Conservation (phyloP, 148 eudicot species). For the Dianthus caryophyllus region DNA sequence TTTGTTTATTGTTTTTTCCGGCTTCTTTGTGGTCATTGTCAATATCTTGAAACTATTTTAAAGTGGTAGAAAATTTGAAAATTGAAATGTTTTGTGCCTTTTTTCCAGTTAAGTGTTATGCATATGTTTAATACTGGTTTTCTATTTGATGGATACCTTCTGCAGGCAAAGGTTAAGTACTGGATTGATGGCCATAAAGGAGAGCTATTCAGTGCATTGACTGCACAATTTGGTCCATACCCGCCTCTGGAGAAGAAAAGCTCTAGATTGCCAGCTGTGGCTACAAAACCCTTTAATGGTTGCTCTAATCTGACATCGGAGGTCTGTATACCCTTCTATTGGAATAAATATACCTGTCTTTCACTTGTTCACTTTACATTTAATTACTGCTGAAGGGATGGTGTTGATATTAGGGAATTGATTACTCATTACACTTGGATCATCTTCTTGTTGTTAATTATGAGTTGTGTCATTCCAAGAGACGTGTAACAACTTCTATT, state of each 20-base stretch:
- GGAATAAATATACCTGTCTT: not conserved
- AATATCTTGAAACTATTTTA: not conserved
- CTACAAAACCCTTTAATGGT: conserved; percentile 54
- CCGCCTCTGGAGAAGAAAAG: conserved; percentile 43
- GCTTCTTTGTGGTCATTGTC: not conserved
- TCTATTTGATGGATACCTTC: conserved; percentile 4
- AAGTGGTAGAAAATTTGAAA: not conserved
- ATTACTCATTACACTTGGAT: not conserved
- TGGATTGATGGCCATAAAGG: conserved; percentile 62
- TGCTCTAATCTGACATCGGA: conserved; percentile 49
- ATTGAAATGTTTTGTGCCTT: too few relatives aligned
- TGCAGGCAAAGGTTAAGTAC: conserved; percentile 61
- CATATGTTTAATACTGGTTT: not conserved
- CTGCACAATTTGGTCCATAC: conserved; percentile 63
- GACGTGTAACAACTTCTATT: not conserved
- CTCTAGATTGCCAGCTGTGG: conserved; percentile 33
- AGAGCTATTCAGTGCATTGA: conserved; percentile 41
- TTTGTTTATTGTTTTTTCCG: not conserved
- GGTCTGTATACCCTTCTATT: conserved; percentile 27
- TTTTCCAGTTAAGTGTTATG: not conserved
- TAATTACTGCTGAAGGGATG: not conserved
- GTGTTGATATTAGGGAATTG: not conserved
- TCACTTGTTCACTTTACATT: not conserved
- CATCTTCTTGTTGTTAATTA: not conserved
- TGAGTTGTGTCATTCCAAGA: not conserved